Evolutionary conservation across 495 filamentous ascomycete species (phyloP).

Genomic region (Trichoderma erinaceum): DNA sequence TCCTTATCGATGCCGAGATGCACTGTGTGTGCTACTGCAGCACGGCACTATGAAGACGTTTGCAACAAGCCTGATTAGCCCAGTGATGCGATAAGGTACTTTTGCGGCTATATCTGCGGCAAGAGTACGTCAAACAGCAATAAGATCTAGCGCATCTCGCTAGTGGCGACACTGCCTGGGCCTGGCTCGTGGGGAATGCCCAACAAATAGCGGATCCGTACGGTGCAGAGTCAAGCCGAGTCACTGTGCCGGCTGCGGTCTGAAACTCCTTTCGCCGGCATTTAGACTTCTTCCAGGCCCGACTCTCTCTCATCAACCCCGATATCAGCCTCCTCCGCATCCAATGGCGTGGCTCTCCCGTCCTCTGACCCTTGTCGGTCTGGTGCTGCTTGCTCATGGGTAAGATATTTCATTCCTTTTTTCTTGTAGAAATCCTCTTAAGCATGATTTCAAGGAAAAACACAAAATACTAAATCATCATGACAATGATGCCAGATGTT

Average conservation of each 20-base stretch:
- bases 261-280: background rate
- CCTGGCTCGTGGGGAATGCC: background rate
- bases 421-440: constrained; percentile 9
- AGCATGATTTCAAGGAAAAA: background rate
- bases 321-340: background rate
- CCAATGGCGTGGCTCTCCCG: constrained; percentile 62
- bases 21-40: constrained; percentile 2
- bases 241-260: background rate
- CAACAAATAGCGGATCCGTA: background rate
- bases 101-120: background rate
- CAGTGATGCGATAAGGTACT: background rate
- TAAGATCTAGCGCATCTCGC: background rate
- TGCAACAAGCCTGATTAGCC: background rate
- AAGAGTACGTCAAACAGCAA: background rate
- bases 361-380: constrained; percentile 56
- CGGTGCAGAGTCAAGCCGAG: background rate
- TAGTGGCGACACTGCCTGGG: background rate
- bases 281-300: constrained; percentile 2
- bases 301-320: background rate
- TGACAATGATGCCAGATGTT: constrained; percentile 50
- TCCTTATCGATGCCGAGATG: background rate
- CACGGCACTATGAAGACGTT: background rate
- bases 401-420: constrained; percentile 34
- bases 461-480: background rate
- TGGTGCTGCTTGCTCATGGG: constrained; percentile 66